Conservation (phyloP, 2,329 filamentous ascomycete species). For the Pyrenophora tritici-repentis region DNA sequence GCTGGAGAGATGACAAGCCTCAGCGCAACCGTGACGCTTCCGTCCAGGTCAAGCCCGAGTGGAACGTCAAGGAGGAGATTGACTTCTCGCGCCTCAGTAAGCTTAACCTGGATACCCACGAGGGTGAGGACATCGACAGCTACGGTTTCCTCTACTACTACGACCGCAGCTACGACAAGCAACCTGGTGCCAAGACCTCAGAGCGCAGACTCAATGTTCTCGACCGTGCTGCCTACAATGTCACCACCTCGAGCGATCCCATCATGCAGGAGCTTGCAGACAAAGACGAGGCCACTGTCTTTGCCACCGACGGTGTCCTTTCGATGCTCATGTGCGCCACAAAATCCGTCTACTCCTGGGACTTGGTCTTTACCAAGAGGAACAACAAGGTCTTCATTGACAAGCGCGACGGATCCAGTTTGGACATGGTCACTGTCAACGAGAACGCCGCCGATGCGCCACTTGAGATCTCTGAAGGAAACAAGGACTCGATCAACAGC, state of each 20-base stretch:
- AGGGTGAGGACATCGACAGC: constrained; percentile 91
- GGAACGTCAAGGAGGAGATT: constrained; percentile 96
- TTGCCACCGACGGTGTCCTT: constrained; percentile 94
- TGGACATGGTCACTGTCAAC: constrained; percentile 98
- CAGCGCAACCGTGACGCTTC: constrained; percentile 94
- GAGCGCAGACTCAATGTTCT: constrained; percentile 87
- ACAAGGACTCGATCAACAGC: constrained; percentile 94
- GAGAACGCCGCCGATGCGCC: constrained; percentile 97
- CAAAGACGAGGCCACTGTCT: constrained; percentile 94
- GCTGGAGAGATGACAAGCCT: constrained; percentile 99
- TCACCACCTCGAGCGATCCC: constrained; percentile 93
- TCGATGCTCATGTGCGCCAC: constrained; percentile 99
- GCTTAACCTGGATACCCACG: constrained; percentile 92
- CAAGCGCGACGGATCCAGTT: constrained; percentile 92
- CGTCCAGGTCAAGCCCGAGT: constrained; percentile 94
- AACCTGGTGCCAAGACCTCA: constrained; percentile 78
- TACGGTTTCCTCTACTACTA: constrained; percentile 99
- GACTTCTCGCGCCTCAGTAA: constrained; percentile 95
- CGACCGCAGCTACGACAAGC: constrained; percentile 93
- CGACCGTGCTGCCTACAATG: constrained; percentile 96
- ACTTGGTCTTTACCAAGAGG: constrained; percentile 90
- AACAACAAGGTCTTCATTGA: constrained; percentile 98
- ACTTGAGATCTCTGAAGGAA: constrained; percentile 85
- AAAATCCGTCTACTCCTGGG: constrained; percentile 97
- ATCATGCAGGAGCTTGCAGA: constrained; percentile 96